phyloP scores from a whole-genome alignment of 2,329 filamentous ascomycete genomes.

The Dactylella cylindrospora region DNA sequence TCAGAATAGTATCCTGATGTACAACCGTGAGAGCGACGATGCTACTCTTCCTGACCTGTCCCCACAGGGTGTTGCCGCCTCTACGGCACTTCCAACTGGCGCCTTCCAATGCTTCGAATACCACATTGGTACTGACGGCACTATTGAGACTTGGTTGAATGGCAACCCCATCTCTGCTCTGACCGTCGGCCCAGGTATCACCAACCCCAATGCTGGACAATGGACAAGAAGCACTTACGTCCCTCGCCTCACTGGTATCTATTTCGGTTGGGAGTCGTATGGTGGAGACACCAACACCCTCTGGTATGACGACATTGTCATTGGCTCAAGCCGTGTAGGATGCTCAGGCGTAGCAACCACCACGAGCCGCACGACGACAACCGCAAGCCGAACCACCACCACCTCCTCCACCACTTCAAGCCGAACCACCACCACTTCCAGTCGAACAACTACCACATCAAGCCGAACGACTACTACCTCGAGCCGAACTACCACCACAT shows the following conservation, averaged over 20 bases:
- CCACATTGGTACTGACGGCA: slow-evolving; percentile 61
- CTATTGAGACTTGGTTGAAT: slow-evolving; percentile 64
- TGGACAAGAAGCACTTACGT: slow-evolving; percentile 59
- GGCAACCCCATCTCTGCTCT: slow-evolving; percentile 58
- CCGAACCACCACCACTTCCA: not conserved
- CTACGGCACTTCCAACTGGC: slow-evolving; percentile 57
- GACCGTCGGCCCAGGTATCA: slow-evolving; percentile 55
- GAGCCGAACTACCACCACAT: not conserved
- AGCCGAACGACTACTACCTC: slow-evolving; percentile 1
- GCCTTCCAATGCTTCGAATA: slow-evolving; percentile 65
- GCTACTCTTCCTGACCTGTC: slow-evolving; percentile 65
- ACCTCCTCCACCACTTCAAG: slow-evolving; percentile 10
- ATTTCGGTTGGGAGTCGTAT: slow-evolving; percentile 67
- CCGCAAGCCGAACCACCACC: slow-evolving; percentile 17
- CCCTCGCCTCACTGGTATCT: slow-evolving; percentile 60
- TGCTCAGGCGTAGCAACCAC: slow-evolving; percentile 50
- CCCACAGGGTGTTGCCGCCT: slow-evolving; percentile 61
- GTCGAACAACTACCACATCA: not conserved
- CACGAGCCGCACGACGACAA: slow-evolving; percentile 14
- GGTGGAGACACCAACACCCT: slow-evolving; percentile 63
- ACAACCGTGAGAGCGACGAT: slow-evolving; percentile 65
- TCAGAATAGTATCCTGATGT: slow-evolving; percentile 64
- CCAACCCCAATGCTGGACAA: slow-evolving; percentile 58
- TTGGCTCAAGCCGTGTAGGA: slow-evolving; percentile 57
- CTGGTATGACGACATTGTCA: slow-evolving; percentile 64